phyloP scores from a whole-genome alignment of 805 yeast species.

The Tetrapisispora pingtungensis region DNA sequence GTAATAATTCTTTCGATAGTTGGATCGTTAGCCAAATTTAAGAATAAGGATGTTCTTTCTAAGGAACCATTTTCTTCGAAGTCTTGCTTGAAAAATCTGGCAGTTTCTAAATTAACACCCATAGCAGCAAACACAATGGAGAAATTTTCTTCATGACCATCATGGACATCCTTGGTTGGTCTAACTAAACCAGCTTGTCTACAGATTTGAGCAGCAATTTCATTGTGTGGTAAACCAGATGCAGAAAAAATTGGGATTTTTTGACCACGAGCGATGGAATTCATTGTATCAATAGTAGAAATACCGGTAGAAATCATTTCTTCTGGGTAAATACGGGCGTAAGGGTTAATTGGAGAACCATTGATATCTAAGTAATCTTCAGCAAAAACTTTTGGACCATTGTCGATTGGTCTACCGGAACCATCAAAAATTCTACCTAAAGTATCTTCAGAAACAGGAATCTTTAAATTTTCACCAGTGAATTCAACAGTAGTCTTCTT shows the following conservation, averaged over 20 bases:
- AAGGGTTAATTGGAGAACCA: slow-evolving; percentile 98
- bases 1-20: slow-evolving; percentile 99
- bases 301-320: slow-evolving; percentile 99
- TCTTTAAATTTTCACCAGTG: slow-evolving; percentile 87
- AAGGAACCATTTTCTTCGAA: slow-evolving; percentile 98
- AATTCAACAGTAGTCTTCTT: slow-evolving; percentile 95
- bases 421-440: slow-evolving; percentile 98
- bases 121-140: slow-evolving; percentile 98
- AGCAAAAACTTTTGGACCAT: slow-evolving; percentile 96
- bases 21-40: slow-evolving; percentile 97
- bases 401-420: slow-evolving; percentile 96
- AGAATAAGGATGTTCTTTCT: slow-evolving; percentile 93
- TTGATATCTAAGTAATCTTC: slow-evolving; percentile 97
- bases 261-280: slow-evolving; percentile 99
- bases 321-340: slow-evolving; percentile 96
- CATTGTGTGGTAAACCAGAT: slow-evolving; percentile 98
- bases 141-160: slow-evolving; percentile 99
- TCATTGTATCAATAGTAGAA: slow-evolving; percentile 98
- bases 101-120: slow-evolving; percentile 99
- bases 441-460: slow-evolving; percentile 94
- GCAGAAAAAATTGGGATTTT: slow-evolving; percentile 98
- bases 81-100: slow-evolving; percentile 97
- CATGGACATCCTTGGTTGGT: slow-evolving; percentile 99
- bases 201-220: slow-evolving; percentile 98
- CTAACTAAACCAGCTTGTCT: slow-evolving; percentile 99